Percentiles rank a stretch among this genome's conserved stretches.
phyloP scores from a whole-genome alignment of 371 early-diverging fungal species.

The Mucor velutinosus region DNA sequence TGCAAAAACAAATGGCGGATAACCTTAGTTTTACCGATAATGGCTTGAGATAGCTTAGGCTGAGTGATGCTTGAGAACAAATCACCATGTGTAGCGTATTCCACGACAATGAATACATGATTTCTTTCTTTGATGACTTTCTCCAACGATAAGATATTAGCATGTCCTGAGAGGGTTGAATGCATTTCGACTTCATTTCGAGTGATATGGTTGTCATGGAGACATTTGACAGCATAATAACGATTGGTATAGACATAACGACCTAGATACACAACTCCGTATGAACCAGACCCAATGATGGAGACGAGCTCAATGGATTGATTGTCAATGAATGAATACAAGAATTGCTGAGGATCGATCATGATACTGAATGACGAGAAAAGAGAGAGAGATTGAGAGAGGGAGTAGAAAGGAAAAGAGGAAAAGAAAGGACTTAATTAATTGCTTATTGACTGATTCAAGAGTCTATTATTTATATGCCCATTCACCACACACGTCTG shows the following conservation, averaged over 20 bases:
- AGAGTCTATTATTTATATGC: background rate
- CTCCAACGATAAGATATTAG: slow-evolving; percentile 69
- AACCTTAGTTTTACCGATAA: slow-evolving; percentile 39
- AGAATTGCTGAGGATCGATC: slow-evolving; percentile 22
- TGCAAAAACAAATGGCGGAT: slow-evolving; percentile 59
- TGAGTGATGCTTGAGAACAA: slow-evolving; percentile 65
- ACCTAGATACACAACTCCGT: slow-evolving; percentile 69
- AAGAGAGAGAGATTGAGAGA: background rate
- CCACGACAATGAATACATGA: slow-evolving; percentile 69
- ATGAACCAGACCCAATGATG: slow-evolving; percentile 72
- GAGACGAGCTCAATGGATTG: slow-evolving; percentile 40
- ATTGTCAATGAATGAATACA: slow-evolving; percentile 37
- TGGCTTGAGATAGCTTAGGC: slow-evolving; percentile 34
- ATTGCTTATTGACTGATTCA: background rate
- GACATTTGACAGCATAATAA: slow-evolving; percentile 65
- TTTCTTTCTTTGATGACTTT: slow-evolving; percentile 60
- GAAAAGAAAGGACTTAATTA: background rate
- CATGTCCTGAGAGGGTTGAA: slow-evolving; percentile 57
- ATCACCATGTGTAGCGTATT: slow-evolving; percentile 69
- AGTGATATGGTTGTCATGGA: slow-evolving; percentile 40
- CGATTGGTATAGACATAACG: slow-evolving; percentile 39
- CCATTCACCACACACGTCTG: background rate
- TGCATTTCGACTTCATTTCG: slow-evolving; percentile 72
- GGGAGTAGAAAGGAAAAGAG: background rate
- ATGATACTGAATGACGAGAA: background rate